Evolutionary conservation across 2,329 filamentous ascomycete species (phyloP).

Genomic region (Westerdykella ornata): DNA sequence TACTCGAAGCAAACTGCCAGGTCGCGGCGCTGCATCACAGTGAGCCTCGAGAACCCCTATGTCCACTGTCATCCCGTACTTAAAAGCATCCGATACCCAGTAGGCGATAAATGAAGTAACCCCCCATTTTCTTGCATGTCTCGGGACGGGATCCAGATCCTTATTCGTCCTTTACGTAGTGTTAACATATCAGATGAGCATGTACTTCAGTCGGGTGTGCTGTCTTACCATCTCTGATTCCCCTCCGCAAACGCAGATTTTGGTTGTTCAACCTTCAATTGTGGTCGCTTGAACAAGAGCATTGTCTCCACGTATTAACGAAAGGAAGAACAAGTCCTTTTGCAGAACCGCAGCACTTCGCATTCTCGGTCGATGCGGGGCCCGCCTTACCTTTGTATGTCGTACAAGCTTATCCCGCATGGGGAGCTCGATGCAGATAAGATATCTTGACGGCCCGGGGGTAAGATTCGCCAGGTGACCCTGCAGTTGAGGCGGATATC

Average conservation of each 20-base stretch:
- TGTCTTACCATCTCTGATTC: slow-evolving; percentile 30
- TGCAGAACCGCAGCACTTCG: background rate
- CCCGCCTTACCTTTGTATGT: background rate
- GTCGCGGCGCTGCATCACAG: slow-evolving; percentile 38
- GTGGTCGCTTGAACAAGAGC: slow-evolving; percentile 34
- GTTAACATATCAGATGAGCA: background rate
- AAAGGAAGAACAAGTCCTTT: background rate
- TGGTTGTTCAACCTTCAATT: slow-evolving; percentile 41
- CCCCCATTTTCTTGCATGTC: slow-evolving; percentile 42
- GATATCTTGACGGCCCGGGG: slow-evolving; percentile 1
- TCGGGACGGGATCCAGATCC: slow-evolving; percentile 47
- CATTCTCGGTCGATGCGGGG: slow-evolving; percentile 1
- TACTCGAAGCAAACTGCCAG: slow-evolving; percentile 45
- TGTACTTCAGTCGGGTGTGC: background rate
- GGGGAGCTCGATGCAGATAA: slow-evolving; percentile 3
- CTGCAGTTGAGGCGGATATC: background rate
- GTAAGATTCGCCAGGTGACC: background rate
- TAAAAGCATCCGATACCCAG: slow-evolving; percentile 49
- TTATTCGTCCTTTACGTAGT: slow-evolving; percentile 38
- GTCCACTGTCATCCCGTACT: slow-evolving; percentile 22
- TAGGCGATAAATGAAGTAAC: slow-evolving; percentile 44
- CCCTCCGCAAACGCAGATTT: slow-evolving; percentile 43
- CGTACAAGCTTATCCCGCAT: slow-evolving; percentile 2
- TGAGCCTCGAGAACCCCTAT: slow-evolving; percentile 5
- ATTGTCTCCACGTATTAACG: slow-evolving; percentile 10